phyloP scores from a whole-genome alignment of 306 rosid species.

The Trichosanthes cucumerina region DNA sequence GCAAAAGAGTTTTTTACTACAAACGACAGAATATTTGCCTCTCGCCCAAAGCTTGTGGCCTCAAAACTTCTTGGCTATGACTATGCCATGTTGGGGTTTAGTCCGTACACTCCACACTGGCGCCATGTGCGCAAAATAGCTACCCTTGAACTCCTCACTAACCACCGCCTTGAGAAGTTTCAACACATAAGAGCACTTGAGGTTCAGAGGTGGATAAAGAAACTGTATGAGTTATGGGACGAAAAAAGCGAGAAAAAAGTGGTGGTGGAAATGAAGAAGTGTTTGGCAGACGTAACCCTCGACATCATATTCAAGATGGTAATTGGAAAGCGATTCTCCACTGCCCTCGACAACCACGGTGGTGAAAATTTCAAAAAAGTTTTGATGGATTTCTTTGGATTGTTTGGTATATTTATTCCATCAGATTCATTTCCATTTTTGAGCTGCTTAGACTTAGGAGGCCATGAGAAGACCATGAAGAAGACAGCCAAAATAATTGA shows the following conservation, averaged over 20 bases:
- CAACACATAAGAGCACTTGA: constrained; percentile 5
- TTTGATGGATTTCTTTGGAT: constrained; percentile 30
- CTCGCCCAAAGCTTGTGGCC: constrained; percentile 16
- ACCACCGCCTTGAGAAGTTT: constrained; percentile 10
- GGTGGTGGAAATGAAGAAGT: constrained; percentile 11
- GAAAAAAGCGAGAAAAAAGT: not conserved
- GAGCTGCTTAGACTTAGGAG: constrained; percentile 42
- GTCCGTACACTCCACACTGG: not conserved
- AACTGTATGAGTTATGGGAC: not conserved
- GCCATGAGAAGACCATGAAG: constrained; percentile 52
- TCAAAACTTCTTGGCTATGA: not conserved
- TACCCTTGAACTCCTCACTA: constrained; percentile 13
- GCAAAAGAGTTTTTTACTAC: constrained; percentile 44
- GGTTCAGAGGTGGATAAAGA: not conserved
- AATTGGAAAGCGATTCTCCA: constrained; percentile 9
- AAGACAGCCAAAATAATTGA: constrained; percentile 41
- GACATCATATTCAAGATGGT: not conserved
- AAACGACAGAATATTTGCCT: constrained; percentile 18
- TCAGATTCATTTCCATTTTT: constrained; percentile 47
- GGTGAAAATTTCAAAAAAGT: constrained; percentile 31
- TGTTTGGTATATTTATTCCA: constrained; percentile 38
- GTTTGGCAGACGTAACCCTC: not conserved
- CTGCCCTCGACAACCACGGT: constrained; percentile 1
- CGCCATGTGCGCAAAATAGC: not conserved
- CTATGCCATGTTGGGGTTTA: constrained; percentile 11